A percentile compares a stretch with the other conserved stretches of the same genome.
Evolutionary conservation across 1,139 yeast genomes (phyloP).

Genomic region (Petasospora fabianii): DNA sequence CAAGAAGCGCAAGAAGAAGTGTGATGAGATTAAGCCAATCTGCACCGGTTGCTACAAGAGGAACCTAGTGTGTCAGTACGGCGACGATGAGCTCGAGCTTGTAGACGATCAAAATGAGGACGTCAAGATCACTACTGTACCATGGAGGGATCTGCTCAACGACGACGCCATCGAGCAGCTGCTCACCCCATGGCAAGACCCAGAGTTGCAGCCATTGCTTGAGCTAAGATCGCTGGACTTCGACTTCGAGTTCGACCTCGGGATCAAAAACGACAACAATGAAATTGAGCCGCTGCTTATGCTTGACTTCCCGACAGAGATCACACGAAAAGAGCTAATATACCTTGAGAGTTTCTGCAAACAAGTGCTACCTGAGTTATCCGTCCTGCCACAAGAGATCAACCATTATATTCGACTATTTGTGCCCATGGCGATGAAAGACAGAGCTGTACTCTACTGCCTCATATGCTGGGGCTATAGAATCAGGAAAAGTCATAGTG

Average conservation of each 20-base stretch:
- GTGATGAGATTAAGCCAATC: slow-evolving; percentile 29
- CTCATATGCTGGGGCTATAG: slow-evolving; percentile 34
- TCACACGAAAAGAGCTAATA: slow-evolving; percentile 18
- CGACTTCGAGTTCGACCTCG: slow-evolving; percentile 3
- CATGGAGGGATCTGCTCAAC: slow-evolving; percentile 8
- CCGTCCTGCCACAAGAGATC: slow-evolving; percentile 31
- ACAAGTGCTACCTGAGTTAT: slow-evolving; percentile 31
- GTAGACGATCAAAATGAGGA: background rate
- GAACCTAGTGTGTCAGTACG: slow-evolving; percentile 20
- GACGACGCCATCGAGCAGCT: slow-evolving; percentile 6
- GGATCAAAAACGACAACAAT: slow-evolving; percentile 4
- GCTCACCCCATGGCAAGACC: slow-evolving; percentile 10
- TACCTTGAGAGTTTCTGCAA: slow-evolving; percentile 34
- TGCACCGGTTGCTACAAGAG: slow-evolving; percentile 27
- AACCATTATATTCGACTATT: slow-evolving; percentile 34
- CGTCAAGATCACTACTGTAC: background rate
- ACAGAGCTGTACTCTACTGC: slow-evolving; percentile 31
- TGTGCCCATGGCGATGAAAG: slow-evolving; percentile 34
- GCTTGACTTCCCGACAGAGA: slow-evolving; percentile 13
- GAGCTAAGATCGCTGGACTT: slow-evolving; percentile 6
- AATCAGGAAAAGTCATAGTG: slow-evolving; percentile 22
- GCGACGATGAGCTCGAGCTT: slow-evolving; percentile 3
- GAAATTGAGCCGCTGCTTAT: slow-evolving; percentile 9
- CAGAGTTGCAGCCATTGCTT: slow-evolving; percentile 7
- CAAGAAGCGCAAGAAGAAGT: slow-evolving; percentile 28